Base-by-base conservation (phyloP, 768 basidiomycete genomes). In the Russula sp. region DNA sequence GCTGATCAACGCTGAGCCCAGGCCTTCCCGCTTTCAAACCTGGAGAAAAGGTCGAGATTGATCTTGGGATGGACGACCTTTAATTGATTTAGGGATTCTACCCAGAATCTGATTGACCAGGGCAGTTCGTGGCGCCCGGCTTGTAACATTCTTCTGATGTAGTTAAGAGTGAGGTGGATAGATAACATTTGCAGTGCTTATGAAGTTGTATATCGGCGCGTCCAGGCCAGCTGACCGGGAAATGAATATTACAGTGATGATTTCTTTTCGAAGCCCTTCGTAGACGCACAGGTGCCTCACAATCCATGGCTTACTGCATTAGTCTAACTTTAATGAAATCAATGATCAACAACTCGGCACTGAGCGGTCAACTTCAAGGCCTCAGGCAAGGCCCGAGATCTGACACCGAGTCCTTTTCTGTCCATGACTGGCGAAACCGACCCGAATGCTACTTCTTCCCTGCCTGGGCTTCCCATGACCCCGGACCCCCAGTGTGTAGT, bases 11-110 rank as follows among this genome's bases (percentile, higher is more conserved):
- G 41, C 35, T 43, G n/a, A 13, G 35, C 46, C n/a, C 68, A 98
- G 96, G 97, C 67, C 81, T 98, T 34, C 97, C 97, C 49, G 93
- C 96, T 13, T 98, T 99, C 79, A 90, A 96, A 73, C 96, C 97
- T 2, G 97, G 97, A 59, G 93, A 98, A 78, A 96, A 98, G 77
- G 93, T 99, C 32, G 87, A 93, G 78, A 90, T 95, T 63, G 83
- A 88, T 70, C 81, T 94, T 63, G 83, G 81, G 54, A 90, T 90
- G 86, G 93, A 95, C 72, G 93, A 97, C 73, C 83, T 94, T 64
- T 96, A 46, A 61, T 20, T 74, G 77, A 38, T 16, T 7, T 8
- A 18, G 14, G 18, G 25, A 14, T 36, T 54, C 46, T n/a, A 2
- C 10, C 2, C 29, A 10, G 56, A 48, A 58, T 48, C 45, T 57